Evolutionary conservation across 257 asterid species (phyloP).

Genomic region (Ehretia macrophylla): DNA sequence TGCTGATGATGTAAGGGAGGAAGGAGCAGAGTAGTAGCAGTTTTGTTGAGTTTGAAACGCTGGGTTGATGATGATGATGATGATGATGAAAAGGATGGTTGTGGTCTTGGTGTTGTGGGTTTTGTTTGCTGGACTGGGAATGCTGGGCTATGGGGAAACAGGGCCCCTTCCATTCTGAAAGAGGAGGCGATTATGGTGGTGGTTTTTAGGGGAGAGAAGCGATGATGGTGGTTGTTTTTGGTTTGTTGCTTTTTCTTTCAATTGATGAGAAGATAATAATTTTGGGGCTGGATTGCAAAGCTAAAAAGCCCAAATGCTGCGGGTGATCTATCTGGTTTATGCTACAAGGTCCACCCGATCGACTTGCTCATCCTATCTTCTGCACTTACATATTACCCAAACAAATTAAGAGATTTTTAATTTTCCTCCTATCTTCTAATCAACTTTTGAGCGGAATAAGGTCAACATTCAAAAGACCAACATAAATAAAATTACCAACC

Average conservation of each 20-base stretch:
- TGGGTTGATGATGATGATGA: conserved; percentile 17
- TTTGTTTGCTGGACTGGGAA: conserved; percentile 60
- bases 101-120: conserved; percentile 36
- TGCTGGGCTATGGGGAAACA: conserved; percentile 66
- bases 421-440: too few relatives aligned
- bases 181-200: neutral
- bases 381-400: too few relatives aligned
- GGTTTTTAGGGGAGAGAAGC: too few relatives aligned
- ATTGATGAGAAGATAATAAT: too few relatives aligned
- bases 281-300: neutral
- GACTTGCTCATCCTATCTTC: neutral
- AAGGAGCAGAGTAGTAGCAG: conserved; percentile 44
- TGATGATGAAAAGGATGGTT: too few relatives aligned
- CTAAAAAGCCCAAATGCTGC: neutral
- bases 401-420: too few relatives aligned
- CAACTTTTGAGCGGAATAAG: too few relatives aligned
- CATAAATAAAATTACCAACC: too few relatives aligned
- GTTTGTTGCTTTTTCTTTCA: neutral
- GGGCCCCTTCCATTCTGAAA: conserved; percentile 79
- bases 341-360: conserved; percentile 1
- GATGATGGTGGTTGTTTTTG: neutral
- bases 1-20: conserved; percentile 52
- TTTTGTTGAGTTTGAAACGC: conserved; percentile 40
- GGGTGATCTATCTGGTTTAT: neutral
- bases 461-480: too few relatives aligned